Conservation (phyloP, 257 asterid species). For the Voacanga thouarsii region DNA sequence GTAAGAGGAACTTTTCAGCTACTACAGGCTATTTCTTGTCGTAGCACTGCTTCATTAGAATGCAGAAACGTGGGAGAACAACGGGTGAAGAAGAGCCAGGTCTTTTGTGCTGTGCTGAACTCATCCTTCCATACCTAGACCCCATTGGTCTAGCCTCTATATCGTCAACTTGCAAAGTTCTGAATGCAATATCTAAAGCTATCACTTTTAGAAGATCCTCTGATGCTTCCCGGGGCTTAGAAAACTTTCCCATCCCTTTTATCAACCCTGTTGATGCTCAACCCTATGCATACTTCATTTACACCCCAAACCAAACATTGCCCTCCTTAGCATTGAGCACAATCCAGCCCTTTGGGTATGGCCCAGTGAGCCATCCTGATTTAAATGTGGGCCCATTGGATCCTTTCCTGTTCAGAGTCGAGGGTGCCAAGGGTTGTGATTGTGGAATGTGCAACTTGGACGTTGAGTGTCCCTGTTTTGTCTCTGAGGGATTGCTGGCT, state of each 20-base stretch:
- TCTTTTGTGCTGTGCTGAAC: slow-evolving; percentile 45
- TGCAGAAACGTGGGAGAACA: slow-evolving; percentile 12
- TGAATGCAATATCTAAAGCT: slow-evolving; percentile 38
- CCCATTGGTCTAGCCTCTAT: slow-evolving; percentile 51
- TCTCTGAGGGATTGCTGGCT: slow-evolving; percentile 26
- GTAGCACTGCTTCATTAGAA: not conserved
- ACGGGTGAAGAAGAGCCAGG: slow-evolving; percentile 15
- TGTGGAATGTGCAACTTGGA: slow-evolving; percentile 46
- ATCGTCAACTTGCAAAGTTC: slow-evolving; percentile 58
- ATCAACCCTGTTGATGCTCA: slow-evolving; percentile 40
- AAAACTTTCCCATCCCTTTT: slow-evolving; percentile 63
- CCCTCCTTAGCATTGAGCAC: slow-evolving; percentile 1
- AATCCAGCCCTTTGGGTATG: slow-evolving; percentile 61
- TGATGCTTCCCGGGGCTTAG: slow-evolving; percentile 66
- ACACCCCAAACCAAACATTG: slow-evolving; percentile 54
- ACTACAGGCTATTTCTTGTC: not conserved
- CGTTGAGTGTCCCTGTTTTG: slow-evolving; percentile 45
- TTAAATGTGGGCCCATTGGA: slow-evolving; percentile 16
- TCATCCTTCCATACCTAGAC: slow-evolving; percentile 61
- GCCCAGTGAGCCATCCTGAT: slow-evolving; percentile 13
- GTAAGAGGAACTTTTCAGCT: not conserved
- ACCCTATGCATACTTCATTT: slow-evolving; percentile 62
- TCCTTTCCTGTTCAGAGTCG: slow-evolving; percentile 65
- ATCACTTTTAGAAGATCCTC: slow-evolving; percentile 49
- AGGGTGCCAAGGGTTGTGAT: slow-evolving; percentile 59